Evolutionary conservation across 495 filamentous ascomycete genomes (phyloP).

Genomic region (Xylaria castorea): DNA sequence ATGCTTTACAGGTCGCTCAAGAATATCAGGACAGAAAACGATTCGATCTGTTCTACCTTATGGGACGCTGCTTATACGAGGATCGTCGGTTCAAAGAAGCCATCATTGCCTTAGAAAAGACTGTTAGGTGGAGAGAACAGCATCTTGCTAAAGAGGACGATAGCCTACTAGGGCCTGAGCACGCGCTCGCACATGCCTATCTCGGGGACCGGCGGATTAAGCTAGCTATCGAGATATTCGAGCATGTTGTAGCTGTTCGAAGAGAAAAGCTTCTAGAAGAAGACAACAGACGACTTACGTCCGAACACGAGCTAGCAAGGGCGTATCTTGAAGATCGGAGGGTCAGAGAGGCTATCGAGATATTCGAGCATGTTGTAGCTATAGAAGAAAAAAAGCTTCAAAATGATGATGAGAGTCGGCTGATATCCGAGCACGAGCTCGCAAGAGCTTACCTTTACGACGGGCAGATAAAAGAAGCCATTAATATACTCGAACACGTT

Average conservation of each 20-base stretch:
- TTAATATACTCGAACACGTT: constrained; percentile 48
- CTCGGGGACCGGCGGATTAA: constrained; percentile 32
- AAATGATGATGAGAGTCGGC: constrained; percentile 38
- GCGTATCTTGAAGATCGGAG: constrained; percentile 28
- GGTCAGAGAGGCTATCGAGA: constrained; percentile 38
- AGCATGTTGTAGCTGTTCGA: constrained; percentile 42
- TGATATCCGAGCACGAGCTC: constrained; percentile 44
- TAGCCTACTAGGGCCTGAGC: constrained; percentile 38
- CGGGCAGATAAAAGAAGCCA: constrained; percentile 36
- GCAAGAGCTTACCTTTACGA: constrained; percentile 33
- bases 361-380: constrained; percentile 48
- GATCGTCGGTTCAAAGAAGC: constrained; percentile 44
- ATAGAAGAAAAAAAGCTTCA: constrained; percentile 31
- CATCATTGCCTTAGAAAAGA: constrained; percentile 34
- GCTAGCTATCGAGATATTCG: constrained; percentile 34
- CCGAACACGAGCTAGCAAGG: constrained; percentile 43
- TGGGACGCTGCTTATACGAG: constrained; percentile 30
- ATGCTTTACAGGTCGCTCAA: constrained; percentile 28
- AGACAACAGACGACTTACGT: constrained; percentile 41
- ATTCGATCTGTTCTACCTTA: constrained; percentile 27
- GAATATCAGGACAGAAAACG: constrained; percentile 24
- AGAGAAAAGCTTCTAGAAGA: constrained; percentile 37
- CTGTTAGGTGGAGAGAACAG: constrained; percentile 31
- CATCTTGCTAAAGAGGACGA: constrained; percentile 38
- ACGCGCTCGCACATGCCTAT: constrained; percentile 43